A percentile compares a stretch with the other conserved stretches of the same genome.
Evolutionary conservation across 352 stramenopile genomes (phyloP).

Genomic region (Pythium guiyangense): DNA sequence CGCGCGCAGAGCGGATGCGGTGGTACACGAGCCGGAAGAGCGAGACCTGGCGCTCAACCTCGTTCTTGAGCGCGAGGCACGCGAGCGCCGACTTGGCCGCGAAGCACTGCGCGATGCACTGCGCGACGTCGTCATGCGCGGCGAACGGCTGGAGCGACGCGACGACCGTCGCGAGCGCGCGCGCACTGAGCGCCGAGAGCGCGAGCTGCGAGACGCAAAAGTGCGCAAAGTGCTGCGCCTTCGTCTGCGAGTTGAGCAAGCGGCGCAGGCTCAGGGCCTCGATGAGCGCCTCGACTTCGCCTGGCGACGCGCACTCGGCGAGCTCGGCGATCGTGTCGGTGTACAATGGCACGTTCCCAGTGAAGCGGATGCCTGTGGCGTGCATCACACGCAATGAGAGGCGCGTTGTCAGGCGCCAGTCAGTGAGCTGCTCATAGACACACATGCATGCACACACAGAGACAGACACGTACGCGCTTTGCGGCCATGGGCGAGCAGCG

Average conservation of each 20-base stretch:
- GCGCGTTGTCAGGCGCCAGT: too few species aligned
- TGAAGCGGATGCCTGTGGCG: conserved; percentile 38
- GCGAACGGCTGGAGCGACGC: conserved; percentile 51
- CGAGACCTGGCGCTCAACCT: conserved; percentile 59
- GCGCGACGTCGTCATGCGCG: conserved; percentile 38
- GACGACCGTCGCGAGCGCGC: conserved; percentile 45
- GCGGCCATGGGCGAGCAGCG: conserved; percentile 32
- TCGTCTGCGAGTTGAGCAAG: conserved; percentile 65
- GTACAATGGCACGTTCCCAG: conserved; percentile 63
- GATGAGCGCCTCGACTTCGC: conserved; percentile 64
- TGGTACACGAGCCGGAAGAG: conserved; percentile 73
- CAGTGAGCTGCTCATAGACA: not conserved
- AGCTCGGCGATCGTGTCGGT: conserved; percentile 58
- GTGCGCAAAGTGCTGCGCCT: conserved; percentile 70
- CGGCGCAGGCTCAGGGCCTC: conserved; percentile 41
- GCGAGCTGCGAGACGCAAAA: conserved; percentile 39
- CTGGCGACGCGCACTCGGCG: conserved; percentile 22
- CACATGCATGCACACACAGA: not conserved
- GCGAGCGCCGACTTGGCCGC: conserved; percentile 26
- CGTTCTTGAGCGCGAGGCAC: conserved; percentile 60
- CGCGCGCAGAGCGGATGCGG: conserved; percentile 32
- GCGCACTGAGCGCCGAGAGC: conserved; percentile 27
- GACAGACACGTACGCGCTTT: conserved; percentile 30
- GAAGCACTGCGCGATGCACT: conserved; percentile 58
- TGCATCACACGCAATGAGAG: not conserved